phyloP scores from a whole-genome alignment of 495 filamentous ascomycete genomes.

The Oleoguttula mirabilis region DNA sequence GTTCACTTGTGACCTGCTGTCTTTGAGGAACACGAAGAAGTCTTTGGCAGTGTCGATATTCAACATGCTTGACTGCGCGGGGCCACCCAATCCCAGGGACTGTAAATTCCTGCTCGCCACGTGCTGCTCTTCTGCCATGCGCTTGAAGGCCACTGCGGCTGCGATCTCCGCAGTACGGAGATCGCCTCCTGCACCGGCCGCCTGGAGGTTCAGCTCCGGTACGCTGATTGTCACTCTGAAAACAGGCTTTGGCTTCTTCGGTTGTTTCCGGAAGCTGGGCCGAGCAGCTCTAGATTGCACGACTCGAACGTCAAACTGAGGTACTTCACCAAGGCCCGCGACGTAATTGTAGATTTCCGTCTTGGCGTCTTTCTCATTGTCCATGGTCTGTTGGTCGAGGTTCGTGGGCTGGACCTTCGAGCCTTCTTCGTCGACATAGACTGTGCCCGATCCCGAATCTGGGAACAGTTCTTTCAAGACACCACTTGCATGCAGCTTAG shows the following conservation, averaged over 20 bases:
- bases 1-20: slow-evolving; percentile 19
- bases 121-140: slow-evolving; percentile 23
- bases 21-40: slow-evolving; percentile 36
- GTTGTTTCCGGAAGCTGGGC: slow-evolving; percentile 4
- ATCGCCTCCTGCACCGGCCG: slow-evolving; percentile 21
- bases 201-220: slow-evolving; percentile 34
- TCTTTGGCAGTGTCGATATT: slow-evolving; percentile 31
- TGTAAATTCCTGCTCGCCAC: slow-evolving; percentile 26
- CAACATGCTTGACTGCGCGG: slow-evolving; percentile 26
- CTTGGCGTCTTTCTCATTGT: slow-evolving; percentile 18
- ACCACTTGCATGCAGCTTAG: slow-evolving; percentile 13
- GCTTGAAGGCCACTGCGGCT: slow-evolving; percentile 30
- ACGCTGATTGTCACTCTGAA: slow-evolving; percentile 32
- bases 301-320: slow-evolving; percentile 23
- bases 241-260: slow-evolving; percentile 7
- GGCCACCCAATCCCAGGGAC: not conserved
- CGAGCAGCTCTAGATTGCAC: slow-evolving; percentile 6
- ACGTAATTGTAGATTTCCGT: slow-evolving; percentile 40
- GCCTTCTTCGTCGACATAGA: not conserved
- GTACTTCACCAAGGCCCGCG: slow-evolving; percentile 34
- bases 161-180: slow-evolving; percentile 29
- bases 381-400: slow-evolving; percentile 3
- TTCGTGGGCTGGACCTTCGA: not conserved
- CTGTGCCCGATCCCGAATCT: too few species aligned
- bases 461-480: slow-evolving; percentile 5